Percentiles rank a stretch among this genome's conserved stretches.
These are phyloP conservation scores for Eustoma russellianum DNA, from an alignment of 257 asterid species.

Conservation along the genomic window DNA sequence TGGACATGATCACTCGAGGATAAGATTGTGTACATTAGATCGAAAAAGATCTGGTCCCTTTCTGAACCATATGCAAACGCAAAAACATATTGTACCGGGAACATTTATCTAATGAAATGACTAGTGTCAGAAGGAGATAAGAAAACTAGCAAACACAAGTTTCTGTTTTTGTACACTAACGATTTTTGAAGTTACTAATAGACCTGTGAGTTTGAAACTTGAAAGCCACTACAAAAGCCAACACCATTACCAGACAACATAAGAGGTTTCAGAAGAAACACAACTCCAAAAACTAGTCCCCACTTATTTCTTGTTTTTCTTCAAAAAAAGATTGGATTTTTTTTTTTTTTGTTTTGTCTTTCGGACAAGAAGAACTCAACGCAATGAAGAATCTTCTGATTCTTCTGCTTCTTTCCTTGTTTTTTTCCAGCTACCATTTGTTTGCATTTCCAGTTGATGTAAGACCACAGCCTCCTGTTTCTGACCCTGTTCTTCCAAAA, in stretches of 20 bases:
- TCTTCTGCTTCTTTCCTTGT: conserved; percentile 41
- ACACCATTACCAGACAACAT: conserved; percentile 8
- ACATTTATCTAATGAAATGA: too few species aligned
- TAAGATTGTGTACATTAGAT: too few species aligned
- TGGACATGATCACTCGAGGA: too few species aligned
- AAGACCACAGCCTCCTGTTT: conserved; percentile 62
- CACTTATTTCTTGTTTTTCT: conserved; percentile 1
- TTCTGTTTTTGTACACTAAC: conserved; percentile 5
- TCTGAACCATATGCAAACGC: too few species aligned
- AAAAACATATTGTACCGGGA: too few species aligned
- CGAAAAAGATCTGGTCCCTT: too few species aligned
- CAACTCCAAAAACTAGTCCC: not conserved
- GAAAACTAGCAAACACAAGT: too few species aligned
- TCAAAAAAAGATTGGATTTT: not conserved
- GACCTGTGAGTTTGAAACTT: conserved; percentile 18
- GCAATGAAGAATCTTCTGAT: conserved; percentile 25
- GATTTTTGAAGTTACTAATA: not conserved
- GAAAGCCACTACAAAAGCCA: conserved; percentile 8
- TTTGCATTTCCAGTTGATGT: conserved; percentile 55
- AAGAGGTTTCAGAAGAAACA: conserved; percentile 7
- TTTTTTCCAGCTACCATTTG: conserved; percentile 29
- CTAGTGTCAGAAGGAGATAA: too few species aligned
- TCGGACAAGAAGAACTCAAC: conserved; percentile 19
- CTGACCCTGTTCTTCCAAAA: conserved; percentile 82
- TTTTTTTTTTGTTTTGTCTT: too few species aligned